phyloP scores from a whole-genome alignment of 495 filamentous ascomycete species.

The Entonaema liquescens region DNA sequence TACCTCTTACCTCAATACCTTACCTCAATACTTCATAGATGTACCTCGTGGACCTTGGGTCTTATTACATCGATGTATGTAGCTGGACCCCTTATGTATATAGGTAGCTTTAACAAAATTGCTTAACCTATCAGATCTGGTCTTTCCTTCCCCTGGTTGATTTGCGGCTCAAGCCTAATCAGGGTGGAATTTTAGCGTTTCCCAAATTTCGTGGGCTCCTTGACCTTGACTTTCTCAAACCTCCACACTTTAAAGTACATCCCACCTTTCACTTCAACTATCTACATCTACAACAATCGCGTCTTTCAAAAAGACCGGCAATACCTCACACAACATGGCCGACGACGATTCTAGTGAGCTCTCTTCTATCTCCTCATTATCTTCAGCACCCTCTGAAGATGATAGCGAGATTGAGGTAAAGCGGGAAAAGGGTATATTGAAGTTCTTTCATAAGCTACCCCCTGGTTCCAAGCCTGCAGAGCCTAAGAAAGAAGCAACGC shows the following conservation, averaged over 20 bases:
- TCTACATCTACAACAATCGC: slow-evolving; percentile 10
- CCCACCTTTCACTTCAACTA: neutral
- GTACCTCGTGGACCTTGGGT: slow-evolving; percentile 10
- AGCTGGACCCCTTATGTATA: neutral
- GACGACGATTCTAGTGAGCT: slow-evolving; percentile 64
- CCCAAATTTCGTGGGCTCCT: slow-evolving; percentile 17
- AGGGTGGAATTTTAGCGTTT: slow-evolving; percentile 47
- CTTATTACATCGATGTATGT: neutral
- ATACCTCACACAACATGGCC: slow-evolving; percentile 50
- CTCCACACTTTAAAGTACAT: slow-evolving; percentile 13
- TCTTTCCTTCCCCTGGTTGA: slow-evolving; percentile 39
- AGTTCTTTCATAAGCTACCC: slow-evolving; percentile 65
- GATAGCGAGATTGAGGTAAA: slow-evolving; percentile 60
- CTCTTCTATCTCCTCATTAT: slow-evolving; percentile 63
- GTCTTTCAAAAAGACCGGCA: neutral
- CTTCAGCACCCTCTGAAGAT: slow-evolving; percentile 61
- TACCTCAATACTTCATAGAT: slow-evolving; percentile 3
- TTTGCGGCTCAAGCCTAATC: slow-evolving; percentile 48
- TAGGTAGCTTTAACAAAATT: slow-evolving; percentile 30
- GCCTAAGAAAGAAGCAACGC: slow-evolving; percentile 59
- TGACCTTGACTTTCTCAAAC: slow-evolving; percentile 17
- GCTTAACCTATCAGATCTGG: slow-evolving; percentile 46
- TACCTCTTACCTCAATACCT: neutral
- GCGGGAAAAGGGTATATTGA: slow-evolving; percentile 61
- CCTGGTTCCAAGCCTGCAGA: slow-evolving; percentile 46